Evolutionary conservation across 2,329 filamentous ascomycete species (phyloP), one percentile per base, ranked within the genome.

Genomic region (Apiospora pterosperma): DNA sequence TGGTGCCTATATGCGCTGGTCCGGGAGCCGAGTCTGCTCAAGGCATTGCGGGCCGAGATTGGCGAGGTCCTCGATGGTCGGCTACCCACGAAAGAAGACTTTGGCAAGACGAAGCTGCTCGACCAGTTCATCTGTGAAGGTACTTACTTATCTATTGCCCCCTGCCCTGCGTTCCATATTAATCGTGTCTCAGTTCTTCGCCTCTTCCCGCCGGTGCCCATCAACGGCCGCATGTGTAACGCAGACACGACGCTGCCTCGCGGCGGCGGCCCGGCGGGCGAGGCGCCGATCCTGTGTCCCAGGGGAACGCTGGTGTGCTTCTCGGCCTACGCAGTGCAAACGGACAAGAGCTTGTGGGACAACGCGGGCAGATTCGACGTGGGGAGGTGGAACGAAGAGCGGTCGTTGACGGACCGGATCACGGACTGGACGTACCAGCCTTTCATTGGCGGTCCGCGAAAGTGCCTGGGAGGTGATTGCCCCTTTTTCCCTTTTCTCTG

Each of bases 261-360:
- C 2, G 83, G 83, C 41, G 83, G 83, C 61, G 83, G 83, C 0
- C 71, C 76, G 1, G 75, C 81, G 62, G 77, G 79, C 55, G 72
- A 69, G 28, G 71, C 75, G 0, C 82, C 83, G 0, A 70, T 85
- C 25, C 81, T 81, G 65, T 75, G 85, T 5, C 75, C 72, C 11
- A 79, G 79, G 52, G 82, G 81, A 14, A 75, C 76, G 2, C 64
- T 71, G 8, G 75, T 82, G 34, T 71, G 68, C 25, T 81, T 79
- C 69, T 73, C 66, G 67, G 74, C 78, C 6, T 81, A 79, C 44
- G 41, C 66, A 2, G 72, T 76, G 70, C 73, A 76, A 36, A 69
- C 72, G 7, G 52, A 67, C 19, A 69, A 67, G 11, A 69, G 71
- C 25, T 64, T 76, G 36, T 78, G 68, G 62, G 58, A 60, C 5